phyloP scores from a whole-genome alignment of 208 protist genomes.

The Naegleria lovaniensis region DNA sequence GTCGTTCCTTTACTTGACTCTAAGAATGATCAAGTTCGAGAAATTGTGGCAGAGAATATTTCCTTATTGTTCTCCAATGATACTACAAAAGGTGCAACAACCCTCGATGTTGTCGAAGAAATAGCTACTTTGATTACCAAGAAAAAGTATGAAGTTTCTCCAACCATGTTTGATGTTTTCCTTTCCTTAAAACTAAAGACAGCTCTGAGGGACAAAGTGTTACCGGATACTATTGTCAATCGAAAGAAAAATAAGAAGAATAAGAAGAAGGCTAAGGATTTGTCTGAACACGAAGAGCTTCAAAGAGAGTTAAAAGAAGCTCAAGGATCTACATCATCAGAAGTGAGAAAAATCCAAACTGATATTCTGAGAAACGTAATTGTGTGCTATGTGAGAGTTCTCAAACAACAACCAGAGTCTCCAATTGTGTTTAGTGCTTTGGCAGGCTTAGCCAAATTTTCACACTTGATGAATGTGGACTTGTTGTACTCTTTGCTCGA shows the following conservation, averaged over 20 bases:
- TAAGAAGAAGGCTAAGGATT: neutral
- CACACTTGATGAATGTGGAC: constrained; percentile 29
- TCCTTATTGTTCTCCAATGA: neutral
- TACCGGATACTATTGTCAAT: neutral
- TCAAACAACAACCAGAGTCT: neutral
- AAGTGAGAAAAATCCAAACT: neutral
- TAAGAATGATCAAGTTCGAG: neutral
- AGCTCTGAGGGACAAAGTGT: neutral
- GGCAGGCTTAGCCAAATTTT: constrained; percentile 10
- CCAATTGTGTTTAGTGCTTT: neutral
- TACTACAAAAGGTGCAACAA: neutral
- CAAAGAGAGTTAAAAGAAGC: neutral
- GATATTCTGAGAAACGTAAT: constrained; percentile 11
- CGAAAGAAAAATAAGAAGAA: neutral
- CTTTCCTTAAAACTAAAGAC: neutral
- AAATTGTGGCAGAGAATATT: neutral
- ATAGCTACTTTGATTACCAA: neutral
- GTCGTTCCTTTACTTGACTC: neutral
- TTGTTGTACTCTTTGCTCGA: constrained; percentile 1
- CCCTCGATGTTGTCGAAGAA: neutral
- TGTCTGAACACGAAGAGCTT: neutral
- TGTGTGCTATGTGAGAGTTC: constrained; percentile 12
- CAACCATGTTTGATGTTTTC: neutral
- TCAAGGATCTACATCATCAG: neutral
- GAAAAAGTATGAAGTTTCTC: neutral